Evolutionary conservation across 2,329 filamentous ascomycete genomes (phyloP).

Genomic region (Aureobasidium sp.): DNA sequence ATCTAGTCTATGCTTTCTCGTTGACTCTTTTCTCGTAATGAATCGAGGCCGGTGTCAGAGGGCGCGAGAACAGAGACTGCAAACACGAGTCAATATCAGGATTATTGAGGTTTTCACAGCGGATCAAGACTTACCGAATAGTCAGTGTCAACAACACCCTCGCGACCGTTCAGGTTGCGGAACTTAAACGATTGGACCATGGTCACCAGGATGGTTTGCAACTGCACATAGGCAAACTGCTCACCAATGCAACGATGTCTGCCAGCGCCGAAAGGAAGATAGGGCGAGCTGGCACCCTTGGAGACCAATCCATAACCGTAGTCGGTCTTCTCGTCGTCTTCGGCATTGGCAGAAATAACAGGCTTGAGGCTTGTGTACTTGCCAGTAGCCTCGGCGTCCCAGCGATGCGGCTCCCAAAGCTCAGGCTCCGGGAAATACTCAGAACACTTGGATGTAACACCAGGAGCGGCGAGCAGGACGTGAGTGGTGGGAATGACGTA

Average conservation of each 20-base stretch:
- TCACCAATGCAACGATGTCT: conserved; percentile 93
- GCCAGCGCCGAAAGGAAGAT: conserved; percentile 89
- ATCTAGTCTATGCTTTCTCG: conserved; percentile 14
- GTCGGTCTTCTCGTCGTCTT: conserved; percentile 69
- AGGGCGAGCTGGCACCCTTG: conserved; percentile 84
- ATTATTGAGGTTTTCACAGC: neutral
- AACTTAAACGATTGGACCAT: conserved; percentile 76
- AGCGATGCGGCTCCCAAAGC: conserved; percentile 84
- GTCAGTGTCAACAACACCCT: conserved; percentile 62
- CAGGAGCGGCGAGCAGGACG: conserved; percentile 76
- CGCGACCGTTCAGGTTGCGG: conserved; percentile 63
- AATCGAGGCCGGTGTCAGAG: conserved; percentile 47
- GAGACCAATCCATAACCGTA: conserved; percentile 90
- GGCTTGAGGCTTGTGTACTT: conserved; percentile 27
- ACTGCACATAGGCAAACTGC: conserved; percentile 89
- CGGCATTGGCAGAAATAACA: conserved; percentile 20
- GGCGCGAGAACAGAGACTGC: conserved; percentile 39
- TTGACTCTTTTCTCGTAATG: conserved; percentile 61
- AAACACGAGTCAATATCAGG: neutral
- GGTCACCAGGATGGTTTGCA: conserved; percentile 75
- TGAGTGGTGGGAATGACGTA: conserved; percentile 77
- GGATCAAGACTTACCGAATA: conserved; percentile 39
- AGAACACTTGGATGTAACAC: conserved; percentile 66
- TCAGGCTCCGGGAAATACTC: conserved; percentile 76
- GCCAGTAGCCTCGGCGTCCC: conserved; percentile 57